Conservation (phyloP, 2,329 filamentous ascomycete species). For the Beauveria scarabaeidicola region DNA sequence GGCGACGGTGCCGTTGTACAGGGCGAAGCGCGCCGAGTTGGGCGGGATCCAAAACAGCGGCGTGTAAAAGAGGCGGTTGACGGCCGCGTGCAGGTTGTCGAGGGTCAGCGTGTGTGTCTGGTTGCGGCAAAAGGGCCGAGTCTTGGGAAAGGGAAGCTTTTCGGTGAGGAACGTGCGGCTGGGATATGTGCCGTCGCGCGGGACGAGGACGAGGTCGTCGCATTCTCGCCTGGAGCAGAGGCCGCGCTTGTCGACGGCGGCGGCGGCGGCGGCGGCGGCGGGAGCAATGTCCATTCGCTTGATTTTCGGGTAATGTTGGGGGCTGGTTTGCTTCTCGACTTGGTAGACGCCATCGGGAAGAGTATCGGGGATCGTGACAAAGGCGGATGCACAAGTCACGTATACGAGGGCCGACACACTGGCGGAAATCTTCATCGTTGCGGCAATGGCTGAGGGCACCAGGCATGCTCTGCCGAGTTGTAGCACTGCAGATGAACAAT, state of each 20-base stretch:
- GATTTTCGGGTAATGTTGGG: not conserved
- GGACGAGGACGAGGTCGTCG: no score
- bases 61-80: slow-evolving; percentile 12
- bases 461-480: no score
- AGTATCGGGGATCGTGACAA: not conserved
- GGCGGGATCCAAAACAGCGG: slow-evolving; percentile 10
- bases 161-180: not conserved
- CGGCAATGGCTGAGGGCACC: not conserved
- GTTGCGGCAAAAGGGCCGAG: not conserved
- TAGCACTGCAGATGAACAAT: no score
- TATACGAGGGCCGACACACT: not conserved
- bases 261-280: not conserved
- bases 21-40: slow-evolving; percentile 7
- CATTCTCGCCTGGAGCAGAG: not conserved
- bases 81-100: slow-evolving; percentile 6
- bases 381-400: not conserved
- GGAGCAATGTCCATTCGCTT: not conserved
- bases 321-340: not conserved
- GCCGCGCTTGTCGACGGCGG: not conserved
- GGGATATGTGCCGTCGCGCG: no score
- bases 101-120: not conserved
- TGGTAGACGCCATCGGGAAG: not conserved
- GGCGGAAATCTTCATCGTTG: not conserved
- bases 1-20: slow-evolving; percentile 4
- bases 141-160: not conserved